These are phyloP conservation scores for Vitis cinerea DNA, from an alignment of 164 flowering plant species.

Conservation along the genomic window DNA sequence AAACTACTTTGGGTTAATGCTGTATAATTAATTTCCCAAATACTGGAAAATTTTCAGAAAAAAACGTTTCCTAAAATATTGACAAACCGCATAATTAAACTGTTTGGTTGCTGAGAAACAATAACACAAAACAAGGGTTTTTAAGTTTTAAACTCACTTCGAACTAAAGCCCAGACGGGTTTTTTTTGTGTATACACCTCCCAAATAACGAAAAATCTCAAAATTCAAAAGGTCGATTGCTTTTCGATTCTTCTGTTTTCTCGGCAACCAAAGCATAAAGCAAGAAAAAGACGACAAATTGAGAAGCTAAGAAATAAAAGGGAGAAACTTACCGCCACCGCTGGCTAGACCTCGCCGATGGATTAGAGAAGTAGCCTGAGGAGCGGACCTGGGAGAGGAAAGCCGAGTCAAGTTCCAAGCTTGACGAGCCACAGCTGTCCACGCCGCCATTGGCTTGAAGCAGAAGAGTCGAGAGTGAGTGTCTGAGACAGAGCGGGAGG, in stretches of 20 bases:
- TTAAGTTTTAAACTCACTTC: too few species aligned
- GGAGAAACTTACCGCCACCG: constrained; percentile 43
- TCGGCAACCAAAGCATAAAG: background rate
- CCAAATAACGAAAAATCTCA: background rate
- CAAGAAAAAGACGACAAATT: too few species aligned
- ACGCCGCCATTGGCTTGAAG: constrained; percentile 25
- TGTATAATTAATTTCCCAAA: too few species aligned
- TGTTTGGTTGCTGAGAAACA: too few species aligned
- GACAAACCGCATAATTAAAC: too few species aligned
- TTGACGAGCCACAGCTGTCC: constrained; percentile 37
- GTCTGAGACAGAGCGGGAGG: background rate
- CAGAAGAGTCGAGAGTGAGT: background rate
- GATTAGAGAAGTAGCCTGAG: constrained; percentile 32
- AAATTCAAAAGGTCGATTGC: background rate
- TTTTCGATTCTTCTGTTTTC: background rate
- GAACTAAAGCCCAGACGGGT: too few species aligned
- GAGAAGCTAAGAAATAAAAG: background rate
- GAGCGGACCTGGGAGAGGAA: constrained; percentile 16
- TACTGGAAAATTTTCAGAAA: too few species aligned
- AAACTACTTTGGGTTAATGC: too few species aligned
- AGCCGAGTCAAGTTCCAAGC: constrained; percentile 31
- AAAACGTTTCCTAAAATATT: too few species aligned
- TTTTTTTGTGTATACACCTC: too few species aligned
- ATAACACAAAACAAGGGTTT: too few species aligned
- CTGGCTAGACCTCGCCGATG: constrained; percentile 79